phyloP scores from a whole-genome alignment of 2,329 filamentous ascomycete species.

The Fulvia fulva region DNA sequence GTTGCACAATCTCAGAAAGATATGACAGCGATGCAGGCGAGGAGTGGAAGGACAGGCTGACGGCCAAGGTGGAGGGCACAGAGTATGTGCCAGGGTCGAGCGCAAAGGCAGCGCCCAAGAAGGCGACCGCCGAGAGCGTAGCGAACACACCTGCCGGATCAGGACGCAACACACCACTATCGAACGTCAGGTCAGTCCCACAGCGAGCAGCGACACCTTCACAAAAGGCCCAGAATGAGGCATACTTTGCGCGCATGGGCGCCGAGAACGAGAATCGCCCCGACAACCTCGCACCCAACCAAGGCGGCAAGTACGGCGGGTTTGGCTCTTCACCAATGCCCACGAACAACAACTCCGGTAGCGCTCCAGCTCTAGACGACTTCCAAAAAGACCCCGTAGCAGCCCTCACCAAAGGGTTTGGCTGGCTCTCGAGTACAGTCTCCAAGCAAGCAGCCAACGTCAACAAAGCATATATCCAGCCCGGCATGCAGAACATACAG shows the following conservation, averaged over 20 bases:
- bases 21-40: conserved; percentile 88
- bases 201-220: conserved; percentile 26
- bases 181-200: conserved; percentile 14
- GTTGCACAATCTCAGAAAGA: conserved; percentile 82
- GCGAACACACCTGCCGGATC: conserved; percentile 21
- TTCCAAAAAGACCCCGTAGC: conserved; percentile 87
- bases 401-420: conserved; percentile 85
- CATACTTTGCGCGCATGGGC: conserved; percentile 84
- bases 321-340: conserved; percentile 76
- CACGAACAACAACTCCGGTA: conserved; percentile 33
- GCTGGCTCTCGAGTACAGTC: conserved; percentile 87
- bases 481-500: conserved; percentile 73
- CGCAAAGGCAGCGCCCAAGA: conserved; percentile 18
- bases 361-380: conserved; percentile 71
- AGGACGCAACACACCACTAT: conserved; percentile 26
- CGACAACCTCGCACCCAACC: conserved; percentile 72
- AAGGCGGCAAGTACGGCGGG: conserved; percentile 87
- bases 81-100: conserved; percentile 66
- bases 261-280: conserved; percentile 74
- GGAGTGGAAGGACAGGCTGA: conserved; percentile 89
- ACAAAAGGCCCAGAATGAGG: conserved; percentile 67
- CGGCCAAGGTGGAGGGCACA: conserved; percentile 79
- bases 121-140: conserved; percentile 23
- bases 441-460: conserved; percentile 87
- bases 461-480: conserved; percentile 88